Evolutionary conservation across 176 grass and related monocot species (phyloP).

Genomic region (Zoysia japonica): DNA sequence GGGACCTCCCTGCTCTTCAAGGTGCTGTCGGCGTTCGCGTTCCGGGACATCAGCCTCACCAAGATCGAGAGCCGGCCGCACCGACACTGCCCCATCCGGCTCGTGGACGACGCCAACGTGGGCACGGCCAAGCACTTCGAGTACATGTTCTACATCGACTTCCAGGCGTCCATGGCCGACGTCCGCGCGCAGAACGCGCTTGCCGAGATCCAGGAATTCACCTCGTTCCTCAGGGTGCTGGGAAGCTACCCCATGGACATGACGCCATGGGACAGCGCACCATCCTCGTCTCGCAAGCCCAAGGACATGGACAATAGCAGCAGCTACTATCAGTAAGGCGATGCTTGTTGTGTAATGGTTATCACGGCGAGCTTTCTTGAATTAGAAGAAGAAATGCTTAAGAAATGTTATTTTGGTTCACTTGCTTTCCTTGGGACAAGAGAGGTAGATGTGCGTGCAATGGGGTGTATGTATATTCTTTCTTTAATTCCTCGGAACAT

Average conservation of each 20-base stretch:
- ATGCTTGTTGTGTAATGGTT: too few relatives aligned
- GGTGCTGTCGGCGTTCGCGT: constrained; percentile 84
- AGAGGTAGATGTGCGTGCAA: not conserved
- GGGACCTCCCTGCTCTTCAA: constrained; percentile 88
- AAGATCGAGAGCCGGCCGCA: constrained; percentile 82
- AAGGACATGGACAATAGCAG: not conserved
- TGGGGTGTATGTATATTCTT: constrained; percentile 9
- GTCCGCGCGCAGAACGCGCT: constrained; percentile 89
- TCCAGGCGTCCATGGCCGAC: constrained; percentile 92
- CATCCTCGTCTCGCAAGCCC: not conserved
- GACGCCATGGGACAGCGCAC: constrained; percentile 54
- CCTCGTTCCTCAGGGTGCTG: constrained; percentile 82
- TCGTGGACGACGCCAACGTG: too few relatives aligned
- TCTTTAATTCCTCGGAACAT: not conserved
- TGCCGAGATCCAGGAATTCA: constrained; percentile 90
- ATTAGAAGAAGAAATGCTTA: too few relatives aligned
- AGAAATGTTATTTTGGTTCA: too few relatives aligned
- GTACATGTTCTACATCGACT: constrained; percentile 89
- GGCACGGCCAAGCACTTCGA: constrained; percentile 84
- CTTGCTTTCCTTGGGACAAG: too few relatives aligned
- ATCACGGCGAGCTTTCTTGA: too few relatives aligned
- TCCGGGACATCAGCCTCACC: constrained; percentile 88
- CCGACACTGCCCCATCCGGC: constrained; percentile 58
- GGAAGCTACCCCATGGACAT: constrained; percentile 98
- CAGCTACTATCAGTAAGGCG: not conserved